Percentiles rank a stretch among this genome's conserved stretches.
phyloP scores from a whole-genome alignment of 768 basidiomycete genomes.

The Mrakia gelida region DNA sequence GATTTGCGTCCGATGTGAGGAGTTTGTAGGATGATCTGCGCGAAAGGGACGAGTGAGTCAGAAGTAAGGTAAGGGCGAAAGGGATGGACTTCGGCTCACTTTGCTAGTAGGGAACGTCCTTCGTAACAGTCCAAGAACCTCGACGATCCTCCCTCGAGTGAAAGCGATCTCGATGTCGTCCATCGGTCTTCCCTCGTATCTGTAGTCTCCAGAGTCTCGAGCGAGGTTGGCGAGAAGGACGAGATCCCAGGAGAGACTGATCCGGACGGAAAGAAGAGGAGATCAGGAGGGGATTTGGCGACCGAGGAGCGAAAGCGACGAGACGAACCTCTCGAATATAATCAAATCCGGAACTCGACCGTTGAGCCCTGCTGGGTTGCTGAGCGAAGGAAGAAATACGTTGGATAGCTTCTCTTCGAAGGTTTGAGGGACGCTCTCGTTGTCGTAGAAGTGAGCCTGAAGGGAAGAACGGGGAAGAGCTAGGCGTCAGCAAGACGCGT shows the following conservation, averaged over 20 bases:
- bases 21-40: slow-evolving; percentile 27
- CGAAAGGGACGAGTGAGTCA: neutral
- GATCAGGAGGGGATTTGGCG: neutral
- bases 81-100: neutral
- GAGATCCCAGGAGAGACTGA: slow-evolving; percentile 30
- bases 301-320: neutral
- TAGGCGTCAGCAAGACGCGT: neutral
- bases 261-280: too few species aligned
- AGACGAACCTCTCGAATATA: slow-evolving; percentile 29
- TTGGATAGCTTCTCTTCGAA: slow-evolving; percentile 25
- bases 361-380: slow-evolving; percentile 10
- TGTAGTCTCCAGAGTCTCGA: neutral
- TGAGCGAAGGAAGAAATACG: slow-evolving; percentile 10
- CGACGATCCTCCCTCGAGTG: slow-evolving; percentile 12
- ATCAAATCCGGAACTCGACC: slow-evolving; percentile 27
- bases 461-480: neutral
- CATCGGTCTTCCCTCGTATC: slow-evolving; percentile 26
- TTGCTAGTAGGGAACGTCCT: slow-evolving; percentile 25
- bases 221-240: slow-evolving; percentile 17
- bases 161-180: slow-evolving; percentile 29
- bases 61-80: neutral
- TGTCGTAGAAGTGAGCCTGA: slow-evolving; percentile 12
- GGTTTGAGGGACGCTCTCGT: neutral
- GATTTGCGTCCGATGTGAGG: slow-evolving; percentile 27
- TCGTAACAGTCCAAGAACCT: slow-evolving; percentile 19